Evolutionary conservation across 2,329 filamentous ascomycete species (phyloP).

Genomic region (Cladosporium sp.): DNA sequence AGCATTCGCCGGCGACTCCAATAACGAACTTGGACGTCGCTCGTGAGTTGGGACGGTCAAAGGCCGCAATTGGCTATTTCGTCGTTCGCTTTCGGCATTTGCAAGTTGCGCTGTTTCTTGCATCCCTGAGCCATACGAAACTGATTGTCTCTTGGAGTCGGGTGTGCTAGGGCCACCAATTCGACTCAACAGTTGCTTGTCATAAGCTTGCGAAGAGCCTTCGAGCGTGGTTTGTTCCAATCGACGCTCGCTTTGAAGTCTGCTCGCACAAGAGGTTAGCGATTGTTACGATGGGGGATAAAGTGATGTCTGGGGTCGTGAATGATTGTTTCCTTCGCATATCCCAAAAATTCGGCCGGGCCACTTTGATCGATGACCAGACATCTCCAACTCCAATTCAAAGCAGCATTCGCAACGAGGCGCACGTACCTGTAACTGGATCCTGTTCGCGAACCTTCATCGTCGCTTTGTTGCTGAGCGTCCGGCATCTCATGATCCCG

Average conservation of each 20-base stretch:
- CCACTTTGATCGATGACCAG: background rate
- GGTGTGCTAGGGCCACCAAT: conserved; percentile 56
- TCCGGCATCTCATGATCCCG: conserved; percentile 24
- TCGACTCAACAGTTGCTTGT: conserved; percentile 56
- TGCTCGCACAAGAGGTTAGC: background rate
- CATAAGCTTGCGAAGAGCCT: conserved; percentile 56
- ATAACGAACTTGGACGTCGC: conserved; percentile 31
- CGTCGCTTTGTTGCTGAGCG: conserved; percentile 21
- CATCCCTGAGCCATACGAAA: conserved; percentile 22
- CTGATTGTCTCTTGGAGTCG: conserved; percentile 33
- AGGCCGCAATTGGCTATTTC: conserved; percentile 39
- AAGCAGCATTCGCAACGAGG: background rate
- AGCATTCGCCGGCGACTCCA: conserved; percentile 33
- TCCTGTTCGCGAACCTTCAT: conserved; percentile 28
- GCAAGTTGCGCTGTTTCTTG: conserved; percentile 30
- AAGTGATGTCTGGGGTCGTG: background rate
- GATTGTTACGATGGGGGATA: background rate
- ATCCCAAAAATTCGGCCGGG: background rate
- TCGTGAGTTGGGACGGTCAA: conserved; percentile 37
- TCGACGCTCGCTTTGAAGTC: conserved; percentile 54
- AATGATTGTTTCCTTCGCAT: background rate
- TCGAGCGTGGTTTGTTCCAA: conserved; percentile 53
- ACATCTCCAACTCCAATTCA: background rate
- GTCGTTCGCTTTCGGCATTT: conserved; percentile 34
- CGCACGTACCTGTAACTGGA: conserved; percentile 39